Evolutionary conservation across 768 basidiomycete genomes (phyloP).

Genomic region (Royoungia palumana): DNA sequence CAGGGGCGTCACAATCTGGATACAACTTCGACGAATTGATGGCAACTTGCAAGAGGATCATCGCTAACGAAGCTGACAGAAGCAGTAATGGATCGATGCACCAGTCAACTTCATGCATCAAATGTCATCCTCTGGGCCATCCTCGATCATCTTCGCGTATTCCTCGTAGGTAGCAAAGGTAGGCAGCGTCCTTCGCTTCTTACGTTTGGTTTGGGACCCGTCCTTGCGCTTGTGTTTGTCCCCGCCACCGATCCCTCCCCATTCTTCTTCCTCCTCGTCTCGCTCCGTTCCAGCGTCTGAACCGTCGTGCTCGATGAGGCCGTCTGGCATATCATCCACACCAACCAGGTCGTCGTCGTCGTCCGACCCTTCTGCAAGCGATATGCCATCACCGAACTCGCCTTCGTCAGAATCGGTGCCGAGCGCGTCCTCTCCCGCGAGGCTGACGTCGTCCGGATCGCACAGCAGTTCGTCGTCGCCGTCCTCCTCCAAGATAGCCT

Average conservation of each 20-base stretch:
- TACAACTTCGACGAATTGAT: too few relatives aligned
- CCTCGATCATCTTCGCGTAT: slow-evolving; percentile 81
- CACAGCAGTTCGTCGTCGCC: slow-evolving; percentile 26
- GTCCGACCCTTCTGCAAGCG: slow-evolving; percentile 63
- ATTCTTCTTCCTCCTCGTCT: slow-evolving; percentile 29
- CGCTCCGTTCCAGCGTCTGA: slow-evolving; percentile 37
- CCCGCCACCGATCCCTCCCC: slow-evolving; percentile 42
- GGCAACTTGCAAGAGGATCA: too few relatives aligned
- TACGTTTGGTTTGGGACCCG: slow-evolving; percentile 45
- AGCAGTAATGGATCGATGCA: too few relatives aligned
- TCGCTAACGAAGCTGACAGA: too few relatives aligned
- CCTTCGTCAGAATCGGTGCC: slow-evolving; percentile 28
- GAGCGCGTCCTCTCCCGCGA: slow-evolving; percentile 32
- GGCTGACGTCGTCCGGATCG: slow-evolving; percentile 28
- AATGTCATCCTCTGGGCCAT: slow-evolving; percentile 35
- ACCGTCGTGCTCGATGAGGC: slow-evolving; percentile 59
- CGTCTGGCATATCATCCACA: slow-evolving; percentile 51
- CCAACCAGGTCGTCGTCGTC: slow-evolving; percentile 70
- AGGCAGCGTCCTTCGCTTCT: slow-evolving; percentile 65
- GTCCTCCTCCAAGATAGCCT: slow-evolving; percentile 39
- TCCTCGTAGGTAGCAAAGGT: slow-evolving; percentile 89
- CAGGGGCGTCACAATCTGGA: too few relatives aligned
- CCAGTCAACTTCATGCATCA: not conserved
- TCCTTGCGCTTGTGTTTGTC: slow-evolving; percentile 53
- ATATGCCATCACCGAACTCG: slow-evolving; percentile 44